Conservation (phyloP, 768 basidiomycete species). For the Rhodotorula graminis region DNA sequence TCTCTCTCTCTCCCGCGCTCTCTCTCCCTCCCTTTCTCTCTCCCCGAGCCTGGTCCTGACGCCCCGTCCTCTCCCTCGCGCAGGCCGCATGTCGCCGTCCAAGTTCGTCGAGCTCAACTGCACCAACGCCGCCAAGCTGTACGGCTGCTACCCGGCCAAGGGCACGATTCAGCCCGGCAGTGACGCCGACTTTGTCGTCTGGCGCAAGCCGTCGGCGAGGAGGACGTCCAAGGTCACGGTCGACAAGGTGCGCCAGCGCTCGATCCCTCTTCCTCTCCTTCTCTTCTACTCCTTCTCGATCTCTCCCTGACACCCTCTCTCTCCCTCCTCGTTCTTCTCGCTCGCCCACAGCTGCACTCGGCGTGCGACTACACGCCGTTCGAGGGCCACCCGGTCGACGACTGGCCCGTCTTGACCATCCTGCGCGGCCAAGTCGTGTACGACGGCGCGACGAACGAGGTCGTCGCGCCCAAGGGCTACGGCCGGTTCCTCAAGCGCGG, state of each 20-base stretch:
- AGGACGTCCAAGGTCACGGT: slow-evolving; percentile 38
- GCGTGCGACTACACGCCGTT: slow-evolving; percentile 48
- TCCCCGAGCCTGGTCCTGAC: not conserved
- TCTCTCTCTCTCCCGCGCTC: not conserved
- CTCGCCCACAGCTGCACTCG: slow-evolving; percentile 19
- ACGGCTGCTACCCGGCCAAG: slow-evolving; percentile 46
- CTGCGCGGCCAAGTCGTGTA: slow-evolving; percentile 37
- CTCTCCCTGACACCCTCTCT: not conserved
- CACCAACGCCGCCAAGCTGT: slow-evolving; percentile 47
- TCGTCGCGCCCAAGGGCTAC: slow-evolving; percentile 12
- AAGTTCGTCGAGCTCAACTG: slow-evolving; percentile 48
- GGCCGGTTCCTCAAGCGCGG: slow-evolving; percentile 35
- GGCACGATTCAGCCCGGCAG: slow-evolving; percentile 46
- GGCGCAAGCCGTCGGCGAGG: slow-evolving; percentile 37
- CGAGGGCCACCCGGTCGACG: slow-evolving; percentile 46
- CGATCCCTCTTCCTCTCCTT: not conserved
- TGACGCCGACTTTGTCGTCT: slow-evolving; percentile 48
- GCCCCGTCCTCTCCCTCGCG: not conserved
- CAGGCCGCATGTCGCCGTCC: slow-evolving; percentile 43
- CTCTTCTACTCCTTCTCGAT: not conserved
- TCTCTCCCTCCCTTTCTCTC: too few species aligned
- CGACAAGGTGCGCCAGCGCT: slow-evolving; percentile 40
- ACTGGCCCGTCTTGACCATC: slow-evolving; percentile 47
- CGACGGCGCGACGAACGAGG: slow-evolving; percentile 24
- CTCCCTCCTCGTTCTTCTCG: not conserved